phyloP scores from a whole-genome alignment of 495 filamentous ascomycete species.

The Xylaria palmicola region DNA sequence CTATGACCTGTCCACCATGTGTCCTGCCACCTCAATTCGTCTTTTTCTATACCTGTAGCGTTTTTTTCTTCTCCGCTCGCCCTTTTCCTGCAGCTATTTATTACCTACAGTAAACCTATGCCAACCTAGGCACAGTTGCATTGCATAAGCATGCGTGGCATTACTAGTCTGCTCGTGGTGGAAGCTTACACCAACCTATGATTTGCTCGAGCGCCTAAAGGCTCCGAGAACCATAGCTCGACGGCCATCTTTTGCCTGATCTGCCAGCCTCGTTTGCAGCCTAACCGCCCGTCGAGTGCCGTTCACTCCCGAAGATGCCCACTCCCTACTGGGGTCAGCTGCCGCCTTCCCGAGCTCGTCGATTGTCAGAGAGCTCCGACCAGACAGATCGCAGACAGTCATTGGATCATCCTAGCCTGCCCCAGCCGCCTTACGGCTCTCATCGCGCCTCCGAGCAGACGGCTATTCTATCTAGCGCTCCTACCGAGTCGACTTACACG shows the following conservation, averaged over 20 bases:
- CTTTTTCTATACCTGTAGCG: not conserved
- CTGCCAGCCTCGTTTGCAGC: slow-evolving; percentile 27
- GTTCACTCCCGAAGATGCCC: slow-evolving; percentile 20
- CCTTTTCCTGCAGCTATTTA: slow-evolving; percentile 7
- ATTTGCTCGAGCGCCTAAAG: slow-evolving; percentile 22
- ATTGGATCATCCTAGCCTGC: slow-evolving; percentile 37
- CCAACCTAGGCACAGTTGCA: slow-evolving; percentile 6
- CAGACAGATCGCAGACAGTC: slow-evolving; percentile 39
- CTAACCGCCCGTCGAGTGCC: slow-evolving; percentile 16
- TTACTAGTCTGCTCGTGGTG: slow-evolving; percentile 42
- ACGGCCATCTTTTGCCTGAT: slow-evolving; percentile 19
- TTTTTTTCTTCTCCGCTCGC: not conserved
- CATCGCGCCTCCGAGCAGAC: slow-evolving; percentile 45
- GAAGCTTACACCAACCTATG: slow-evolving; percentile 30
- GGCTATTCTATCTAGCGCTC: slow-evolving; percentile 45
- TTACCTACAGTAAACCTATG: slow-evolving; percentile 2
- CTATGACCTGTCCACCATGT: not conserved
- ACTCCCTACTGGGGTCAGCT: slow-evolving; percentile 42
- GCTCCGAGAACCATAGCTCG: slow-evolving; percentile 15
- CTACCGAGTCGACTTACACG: slow-evolving; percentile 51
- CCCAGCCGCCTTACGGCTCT: slow-evolving; percentile 33
- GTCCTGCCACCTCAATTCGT: slow-evolving; percentile 16
- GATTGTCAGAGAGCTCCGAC: slow-evolving; percentile 41
- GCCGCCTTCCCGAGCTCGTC: slow-evolving; percentile 41
- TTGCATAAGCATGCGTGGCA: slow-evolving; percentile 48